These are phyloP conservation scores for Phoma sp. DNA, from an alignment of 2,329 filamentous ascomycete genomes.

Conservation along the genomic window DNA sequence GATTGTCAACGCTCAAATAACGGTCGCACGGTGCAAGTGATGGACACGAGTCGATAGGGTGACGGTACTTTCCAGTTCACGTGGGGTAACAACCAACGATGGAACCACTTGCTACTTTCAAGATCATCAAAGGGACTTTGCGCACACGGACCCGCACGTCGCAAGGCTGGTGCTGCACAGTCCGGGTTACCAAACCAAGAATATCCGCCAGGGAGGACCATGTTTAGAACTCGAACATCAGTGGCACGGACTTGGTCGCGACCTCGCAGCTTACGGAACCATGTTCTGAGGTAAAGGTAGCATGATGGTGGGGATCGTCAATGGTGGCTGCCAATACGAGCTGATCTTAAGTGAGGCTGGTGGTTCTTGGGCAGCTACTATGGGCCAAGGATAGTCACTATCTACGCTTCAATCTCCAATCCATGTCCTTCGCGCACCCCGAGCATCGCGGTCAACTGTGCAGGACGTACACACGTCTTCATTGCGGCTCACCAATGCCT, in stretches of 20 bases:
- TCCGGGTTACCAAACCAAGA: conserved; percentile 12
- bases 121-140: conserved; percentile 7
- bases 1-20: conserved; percentile 12
- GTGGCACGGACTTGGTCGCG: conserved; percentile 14
- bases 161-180: conserved; percentile 14
- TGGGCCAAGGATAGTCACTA: not conserved
- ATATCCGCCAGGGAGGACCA: conserved; percentile 3
- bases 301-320: conserved; percentile 3
- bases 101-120: conserved; percentile 7
- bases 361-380: not conserved
- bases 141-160: conserved; percentile 11
- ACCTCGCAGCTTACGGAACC: conserved; percentile 10
- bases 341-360: conserved; percentile 6
- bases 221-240: conserved; percentile 7
- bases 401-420: not conserved
- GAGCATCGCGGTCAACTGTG: not conserved
- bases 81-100: conserved; percentile 14
- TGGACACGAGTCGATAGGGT: conserved; percentile 8
- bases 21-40: conserved; percentile 12
- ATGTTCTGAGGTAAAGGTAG: conserved; percentile 14
- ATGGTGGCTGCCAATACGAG: not conserved
- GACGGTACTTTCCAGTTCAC: conserved; percentile 12
- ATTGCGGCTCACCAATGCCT: not conserved
- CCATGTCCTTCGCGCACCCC: not conserved
- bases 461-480: not conserved